Conservation (phyloP, 2,329 filamentous ascomycete genomes). For the Aschersonia sp. region DNA sequence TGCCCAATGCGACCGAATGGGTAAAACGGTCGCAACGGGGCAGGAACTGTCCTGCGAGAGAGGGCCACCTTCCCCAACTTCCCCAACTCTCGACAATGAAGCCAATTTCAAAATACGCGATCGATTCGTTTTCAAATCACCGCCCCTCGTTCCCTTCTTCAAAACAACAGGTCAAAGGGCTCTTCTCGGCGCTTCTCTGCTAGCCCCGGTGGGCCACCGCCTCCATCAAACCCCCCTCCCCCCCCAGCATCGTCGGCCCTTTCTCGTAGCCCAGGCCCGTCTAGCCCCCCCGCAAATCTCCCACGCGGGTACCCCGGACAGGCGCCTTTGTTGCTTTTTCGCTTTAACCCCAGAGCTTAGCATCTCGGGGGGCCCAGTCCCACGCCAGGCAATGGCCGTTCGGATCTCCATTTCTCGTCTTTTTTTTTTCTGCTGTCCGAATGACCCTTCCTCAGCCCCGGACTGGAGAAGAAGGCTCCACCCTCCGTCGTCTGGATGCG, state of each 20-base stretch:
- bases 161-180: conserved; percentile 8
- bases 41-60: no score
- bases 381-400: neutral
- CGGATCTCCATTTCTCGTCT: neutral
- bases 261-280: conserved; percentile 14
- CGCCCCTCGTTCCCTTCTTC: neutral
- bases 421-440: neutral
- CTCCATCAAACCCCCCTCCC: neutral
- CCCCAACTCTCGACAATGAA: no score
- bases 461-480: neutral
- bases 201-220: conserved; percentile 3
- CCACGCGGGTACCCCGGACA: conserved; percentile 15
- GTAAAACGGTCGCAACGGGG: neutral
- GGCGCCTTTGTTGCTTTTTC: conserved; percentile 1
- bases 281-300: conserved; percentile 4
- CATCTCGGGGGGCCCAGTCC: neutral
- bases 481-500: neutral
- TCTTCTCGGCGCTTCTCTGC: conserved; percentile 21
- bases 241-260: conserved; percentile 12
- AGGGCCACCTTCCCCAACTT: no score
- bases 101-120: no score
- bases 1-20: neutral
- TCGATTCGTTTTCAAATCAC: neutral
- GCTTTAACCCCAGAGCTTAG: neutral
- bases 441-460: neutral